A percentile compares a stretch with the other conserved stretches of the same genome.
phyloP scores from a whole-genome alignment of 345 rosid genomes.

The Lumnitzera littorea region DNA sequence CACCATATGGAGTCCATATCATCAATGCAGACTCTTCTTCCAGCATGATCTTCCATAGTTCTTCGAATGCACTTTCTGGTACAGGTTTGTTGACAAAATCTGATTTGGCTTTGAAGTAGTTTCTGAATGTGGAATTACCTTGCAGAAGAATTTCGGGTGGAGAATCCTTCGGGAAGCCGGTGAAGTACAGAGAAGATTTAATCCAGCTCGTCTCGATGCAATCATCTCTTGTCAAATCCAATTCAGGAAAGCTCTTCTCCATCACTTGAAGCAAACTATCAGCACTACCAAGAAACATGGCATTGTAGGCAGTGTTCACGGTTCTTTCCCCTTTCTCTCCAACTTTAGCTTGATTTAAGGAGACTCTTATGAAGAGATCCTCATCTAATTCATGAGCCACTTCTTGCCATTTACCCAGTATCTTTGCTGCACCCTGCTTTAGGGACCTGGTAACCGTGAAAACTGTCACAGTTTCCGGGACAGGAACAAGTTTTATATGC shows the following conservation, averaged over 20 bases:
- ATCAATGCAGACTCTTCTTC: slow-evolving; percentile 9
- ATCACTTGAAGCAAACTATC: slow-evolving; percentile 17
- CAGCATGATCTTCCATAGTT: slow-evolving; percentile 18
- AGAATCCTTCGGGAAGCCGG: too few species aligned
- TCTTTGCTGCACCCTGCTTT: slow-evolving; percentile 15
- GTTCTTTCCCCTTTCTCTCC: slow-evolving; percentile 3
- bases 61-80: slow-evolving; percentile 16
- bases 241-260: slow-evolving; percentile 25
- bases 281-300: slow-evolving; percentile 5
- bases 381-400: slow-evolving; percentile 14
- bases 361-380: slow-evolving; percentile 16
- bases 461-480: slow-evolving; percentile 18
- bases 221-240: slow-evolving; percentile 20
- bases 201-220: slow-evolving; percentile 37
- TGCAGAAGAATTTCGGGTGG: slow-evolving; percentile 1
- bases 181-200: not conserved
- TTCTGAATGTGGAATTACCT: slow-evolving; percentile 12
- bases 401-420: slow-evolving; percentile 19
- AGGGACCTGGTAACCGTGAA: slow-evolving; percentile 15
- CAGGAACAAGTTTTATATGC: slow-evolving; percentile 17
- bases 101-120: slow-evolving; percentile 33
- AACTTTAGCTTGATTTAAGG: slow-evolving; percentile 3
- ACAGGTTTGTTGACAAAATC: slow-evolving; percentile 26
- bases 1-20: slow-evolving; percentile 23
- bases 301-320: slow-evolving; percentile 10